A percentile compares a stretch with the other conserved stretches of the same genome.
These are phyloP conservation scores for Sugiyamaella japonica DNA, from an alignment of 1,139 yeast species.

Conservation along the genomic window DNA sequence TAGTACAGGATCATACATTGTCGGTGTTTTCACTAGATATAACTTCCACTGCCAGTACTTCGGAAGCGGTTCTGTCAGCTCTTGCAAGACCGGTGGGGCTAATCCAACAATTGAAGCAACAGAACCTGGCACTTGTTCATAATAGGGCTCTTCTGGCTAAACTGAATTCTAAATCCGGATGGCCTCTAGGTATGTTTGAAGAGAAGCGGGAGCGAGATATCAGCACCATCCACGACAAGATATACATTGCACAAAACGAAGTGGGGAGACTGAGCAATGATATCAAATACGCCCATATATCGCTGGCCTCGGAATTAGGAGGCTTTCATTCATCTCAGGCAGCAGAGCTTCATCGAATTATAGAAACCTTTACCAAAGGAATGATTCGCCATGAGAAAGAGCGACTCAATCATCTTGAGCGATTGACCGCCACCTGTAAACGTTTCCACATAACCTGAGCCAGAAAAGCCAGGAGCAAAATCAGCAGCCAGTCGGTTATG, in stretches of 20 bases:
- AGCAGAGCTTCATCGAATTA: conserved; percentile 35
- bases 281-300: conserved; percentile 39
- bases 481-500: background rate
- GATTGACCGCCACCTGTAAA: conserved; percentile 24
- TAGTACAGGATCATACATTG: conserved; percentile 18
- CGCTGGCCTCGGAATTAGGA: conserved; percentile 44
- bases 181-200: conserved; percentile 42
- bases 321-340: conserved; percentile 40
- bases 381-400: conserved; percentile 38
- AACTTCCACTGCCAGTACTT: conserved; percentile 24
- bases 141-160: conserved; percentile 33
- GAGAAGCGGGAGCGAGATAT: conserved; percentile 41
- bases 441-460: conserved; percentile 3
- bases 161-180: conserved; percentile 33
- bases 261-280: conserved; percentile 37
- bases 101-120: conserved; percentile 31
- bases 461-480: too few species aligned
- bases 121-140: conserved; percentile 28
- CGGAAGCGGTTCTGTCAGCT: conserved; percentile 29
- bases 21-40: conserved; percentile 23
- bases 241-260: conserved; percentile 35
- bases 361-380: conserved; percentile 35
- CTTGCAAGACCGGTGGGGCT: conserved; percentile 31
- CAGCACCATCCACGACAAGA: conserved; percentile 34
- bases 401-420: conserved; percentile 41